Evolutionary conservation across 805 yeast species (phyloP), one percentile per base, ranked within the genome.

Genomic region (Wickerhamomyces chambardii): DNA sequence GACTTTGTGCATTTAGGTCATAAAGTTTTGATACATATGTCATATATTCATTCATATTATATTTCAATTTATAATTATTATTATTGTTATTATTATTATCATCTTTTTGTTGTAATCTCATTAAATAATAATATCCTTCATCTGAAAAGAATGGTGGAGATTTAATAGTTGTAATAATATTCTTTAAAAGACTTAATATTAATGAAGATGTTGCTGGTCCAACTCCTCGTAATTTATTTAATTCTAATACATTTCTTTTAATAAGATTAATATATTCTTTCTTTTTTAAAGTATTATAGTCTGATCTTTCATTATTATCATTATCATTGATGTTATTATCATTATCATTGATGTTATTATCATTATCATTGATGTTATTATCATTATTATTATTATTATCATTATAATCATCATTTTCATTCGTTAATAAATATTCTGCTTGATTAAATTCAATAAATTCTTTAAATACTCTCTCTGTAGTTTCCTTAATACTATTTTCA

Each of bases 201-300:
- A 51, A 26, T 1, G 56, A 51, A 1, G 46, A 52, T 3, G 55
- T 51, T 1, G 56, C 56, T 2, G 56, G 56, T 0, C 56, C 55
- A 5, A 51, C 52, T 3, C 56, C 55, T 30, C 51, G 15, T 10
- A 51, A 31, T 3, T 33, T 33, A 7, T 36, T 35, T 5, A 50
- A 18, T 0, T 26, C 24, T 9, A 30, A 32, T 32, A 46, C 2
- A 0, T 50, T 31, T 6, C 24, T 10, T 15, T 38, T 44, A 6
- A 48, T 35, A 3, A 39, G 9, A 11, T 30, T 34, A 4, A 33
- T 15, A 26, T 51, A 49, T 9, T n/a, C 28, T n/a, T n/a, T n/a
- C n/a, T n/a, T n/a, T n/a, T n/a, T n/a, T n/a, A n/a, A n/a, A n/a
- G n/a, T n/a, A n/a, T n/a, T n/a, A n/a, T n/a, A n/a, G n/a, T n/a